Evolutionary conservation across 73 alveolate species (phyloP), one percentile per base, ranked within the genome.

Genomic region (Paramecium primaurelia): DNA sequence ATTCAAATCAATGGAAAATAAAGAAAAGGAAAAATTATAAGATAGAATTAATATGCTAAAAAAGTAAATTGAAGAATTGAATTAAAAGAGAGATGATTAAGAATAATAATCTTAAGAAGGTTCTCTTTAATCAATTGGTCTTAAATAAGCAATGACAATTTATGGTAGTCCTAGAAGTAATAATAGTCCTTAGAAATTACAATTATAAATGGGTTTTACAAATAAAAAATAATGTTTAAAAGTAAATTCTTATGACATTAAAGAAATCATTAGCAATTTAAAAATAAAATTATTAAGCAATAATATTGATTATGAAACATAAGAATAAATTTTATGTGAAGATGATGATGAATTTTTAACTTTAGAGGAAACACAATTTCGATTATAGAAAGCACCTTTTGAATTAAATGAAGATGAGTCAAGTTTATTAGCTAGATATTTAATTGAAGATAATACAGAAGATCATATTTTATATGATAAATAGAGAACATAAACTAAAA

Each of bases 391-490:
- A 47, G 47, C 47, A 12, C 91, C 91, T 6, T 80, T 80, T 80
- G 91, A 42, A 10, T 25, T 80, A 9, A 26, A 20, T 26, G 44
- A 80, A 36, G 91, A 80, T 8, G 18, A 80, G 12, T 59, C 91
- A 47, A 32, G 32, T 32, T 4, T 80, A 20, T 28, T 80, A 47
- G 91, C 77, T 22, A 40, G 91, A 9, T 80, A 80, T 80, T 25
- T 80, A 32, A 49, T 80, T 25, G 91, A 80, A 16, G 91, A 80
- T 47, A 80, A 80, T 26, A 80, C 71, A 25, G 91, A 80, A 42
- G 91, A 80, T 45, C 58, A 45, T 44, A 49, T 80, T 11, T 28
- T 45, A 2, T 80, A 42, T 80, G 73, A 80, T 80, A 12, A n/a
- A 10, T 3, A 20, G n/a, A 80, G 44, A 80, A 45, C 71, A 45